Percentiles rank a stretch among this genome's conserved stretches.
Evolutionary conservation across 176 grass and related monocot genomes (phyloP).

Genomic region (Poa annua): DNA sequence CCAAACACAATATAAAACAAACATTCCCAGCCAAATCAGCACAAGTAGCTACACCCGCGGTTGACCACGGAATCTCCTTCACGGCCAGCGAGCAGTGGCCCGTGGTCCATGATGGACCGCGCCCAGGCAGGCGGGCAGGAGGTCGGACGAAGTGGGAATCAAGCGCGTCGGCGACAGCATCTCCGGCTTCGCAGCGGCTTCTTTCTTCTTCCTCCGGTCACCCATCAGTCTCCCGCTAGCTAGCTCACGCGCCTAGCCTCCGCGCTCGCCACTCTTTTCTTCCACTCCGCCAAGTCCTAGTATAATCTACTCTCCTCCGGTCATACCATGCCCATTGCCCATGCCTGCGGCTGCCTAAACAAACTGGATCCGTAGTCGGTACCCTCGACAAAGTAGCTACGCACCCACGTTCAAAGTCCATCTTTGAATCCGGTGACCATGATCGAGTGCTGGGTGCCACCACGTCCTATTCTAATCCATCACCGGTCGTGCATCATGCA

Average conservation of each 20-base stretch:
- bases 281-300: not conserved
- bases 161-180: conserved; percentile 2
- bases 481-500: too few relatives aligned
- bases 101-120: not conserved
- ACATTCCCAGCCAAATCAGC: too few relatives aligned
- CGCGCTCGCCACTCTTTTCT: not conserved
- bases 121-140: not conserved
- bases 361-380: not conserved
- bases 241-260: not conserved
- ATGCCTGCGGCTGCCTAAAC: not conserved
- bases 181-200: conserved; percentile 1
- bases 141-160: not conserved
- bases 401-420: not conserved
- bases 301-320: not conserved
- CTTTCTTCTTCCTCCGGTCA: not conserved
- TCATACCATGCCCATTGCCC: not conserved
- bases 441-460: not conserved
- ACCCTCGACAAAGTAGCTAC: too few relatives aligned
- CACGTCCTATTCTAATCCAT: not conserved
- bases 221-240: not conserved
- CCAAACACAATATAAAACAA: too few relatives aligned
- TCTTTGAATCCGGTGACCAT: not conserved
- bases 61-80: too few relatives aligned
- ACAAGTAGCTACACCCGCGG: too few relatives aligned
- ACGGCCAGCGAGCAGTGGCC: not conserved